Conservation (phyloP, 352 stramenopile species). For the Aphanomyces astaci region DNA sequence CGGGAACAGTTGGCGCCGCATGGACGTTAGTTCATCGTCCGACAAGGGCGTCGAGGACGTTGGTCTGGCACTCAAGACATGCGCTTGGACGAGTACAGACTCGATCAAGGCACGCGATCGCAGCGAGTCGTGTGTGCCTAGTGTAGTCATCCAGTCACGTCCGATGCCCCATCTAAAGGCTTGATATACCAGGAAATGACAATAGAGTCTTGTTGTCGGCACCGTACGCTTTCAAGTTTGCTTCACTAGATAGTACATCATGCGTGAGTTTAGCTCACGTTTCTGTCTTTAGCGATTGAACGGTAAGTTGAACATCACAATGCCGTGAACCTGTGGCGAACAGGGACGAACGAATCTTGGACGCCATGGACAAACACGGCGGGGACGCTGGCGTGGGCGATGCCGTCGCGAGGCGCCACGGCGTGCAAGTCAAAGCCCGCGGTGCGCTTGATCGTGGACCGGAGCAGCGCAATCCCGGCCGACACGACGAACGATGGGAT, state of each 20-base stretch:
- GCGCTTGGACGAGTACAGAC: background rate
- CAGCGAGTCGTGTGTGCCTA: slow-evolving; percentile 15
- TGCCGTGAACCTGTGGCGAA: slow-evolving; percentile 1
- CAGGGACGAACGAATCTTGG: slow-evolving; percentile 11
- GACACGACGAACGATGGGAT: slow-evolving; percentile 12
- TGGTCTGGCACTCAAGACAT: background rate
- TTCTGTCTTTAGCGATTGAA: too few relatives aligned
- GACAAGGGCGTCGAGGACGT: background rate
- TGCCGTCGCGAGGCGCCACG: background rate
- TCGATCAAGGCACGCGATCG: slow-evolving; percentile 1
- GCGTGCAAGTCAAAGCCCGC: slow-evolving; percentile 11
- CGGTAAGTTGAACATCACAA: background rate
- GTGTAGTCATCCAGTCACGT: background rate
- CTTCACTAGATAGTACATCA: background rate
- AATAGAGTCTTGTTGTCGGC: background rate
- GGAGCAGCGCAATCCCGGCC: slow-evolving; percentile 4
- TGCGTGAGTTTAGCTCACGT: too few relatives aligned
- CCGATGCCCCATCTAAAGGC: too few relatives aligned
- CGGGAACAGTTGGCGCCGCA: background rate
- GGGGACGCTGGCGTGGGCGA: background rate
- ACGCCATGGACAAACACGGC: slow-evolving; percentile 14
- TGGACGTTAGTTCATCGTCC: background rate
- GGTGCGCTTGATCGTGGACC: background rate
- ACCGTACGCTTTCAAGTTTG: slow-evolving; percentile 15
- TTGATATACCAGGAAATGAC: slow-evolving; percentile 3